phyloP scores from a whole-genome alignment of 345 rosid species.

The Ceriops decandra region DNA sequence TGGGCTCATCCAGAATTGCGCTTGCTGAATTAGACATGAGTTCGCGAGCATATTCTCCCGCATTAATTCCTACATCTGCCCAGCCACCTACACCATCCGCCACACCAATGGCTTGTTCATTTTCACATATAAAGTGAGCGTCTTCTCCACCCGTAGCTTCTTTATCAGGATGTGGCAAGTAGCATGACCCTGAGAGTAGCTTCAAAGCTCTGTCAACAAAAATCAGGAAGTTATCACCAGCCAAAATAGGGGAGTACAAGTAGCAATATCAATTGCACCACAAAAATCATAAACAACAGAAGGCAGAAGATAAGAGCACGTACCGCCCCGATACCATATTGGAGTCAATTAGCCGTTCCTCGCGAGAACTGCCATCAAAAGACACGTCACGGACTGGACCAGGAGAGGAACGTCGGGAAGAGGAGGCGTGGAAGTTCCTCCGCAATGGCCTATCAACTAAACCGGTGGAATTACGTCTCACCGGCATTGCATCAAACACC shows the following conservation, averaged over 20 bases:
- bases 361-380: constrained; percentile 46
- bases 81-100: constrained; percentile 38
- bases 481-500: constrained; percentile 28
- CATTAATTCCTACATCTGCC: constrained; percentile 29
- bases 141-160: constrained; percentile 32
- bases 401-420: constrained; percentile 36
- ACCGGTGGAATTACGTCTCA: constrained; percentile 17
- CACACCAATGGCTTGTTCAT: constrained; percentile 22
- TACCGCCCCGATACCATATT: constrained; percentile 45
- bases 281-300: not conserved
- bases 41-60: constrained; percentile 27
- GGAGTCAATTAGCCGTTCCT: constrained; percentile 39
- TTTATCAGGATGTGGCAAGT: constrained; percentile 37
- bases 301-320: constrained; percentile 27
- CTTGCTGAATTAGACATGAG: constrained; percentile 29
- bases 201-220: constrained; percentile 24
- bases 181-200: constrained; percentile 27
- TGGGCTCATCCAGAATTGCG: constrained; percentile 23
- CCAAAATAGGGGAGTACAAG: constrained; percentile 7
- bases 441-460: constrained; percentile 29
- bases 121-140: constrained; percentile 28
- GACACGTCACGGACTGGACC: constrained; percentile 63
- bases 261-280: not conserved
- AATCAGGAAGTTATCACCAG: constrained; percentile 18
- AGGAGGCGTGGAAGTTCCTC: constrained; percentile 40